Percentiles rank a stretch among this genome's conserved stretches.
phyloP scores from a whole-genome alignment of 805 yeast genomes.

The Spathaspora arborariae region DNA sequence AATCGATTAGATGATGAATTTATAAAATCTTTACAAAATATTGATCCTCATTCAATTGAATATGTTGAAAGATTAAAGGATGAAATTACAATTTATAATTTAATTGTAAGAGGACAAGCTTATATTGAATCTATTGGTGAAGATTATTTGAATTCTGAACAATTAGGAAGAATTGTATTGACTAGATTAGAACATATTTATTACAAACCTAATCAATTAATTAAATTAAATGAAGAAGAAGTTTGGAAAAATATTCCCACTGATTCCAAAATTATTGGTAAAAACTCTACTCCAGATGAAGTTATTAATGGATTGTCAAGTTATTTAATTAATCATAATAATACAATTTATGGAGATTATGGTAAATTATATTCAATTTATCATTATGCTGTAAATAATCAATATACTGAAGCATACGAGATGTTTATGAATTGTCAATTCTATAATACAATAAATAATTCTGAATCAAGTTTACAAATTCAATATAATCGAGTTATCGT shows the following conservation, averaged over 20 bases:
- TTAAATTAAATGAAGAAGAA: constrained; percentile 59
- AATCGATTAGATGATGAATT: constrained; percentile 96
- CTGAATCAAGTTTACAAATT: constrained; percentile 85
- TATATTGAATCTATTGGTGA: constrained; percentile 70
- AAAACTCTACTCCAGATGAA: constrained; percentile 33
- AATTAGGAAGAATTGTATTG: constrained; percentile 67
- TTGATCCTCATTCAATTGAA: constrained; percentile 94
- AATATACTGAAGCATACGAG: constrained; percentile 81
- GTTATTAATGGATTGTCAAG: constrained; percentile 65
- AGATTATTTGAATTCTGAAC: constrained; percentile 38
- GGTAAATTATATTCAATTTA: constrained; percentile 85
- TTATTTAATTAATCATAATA: constrained; percentile 62
- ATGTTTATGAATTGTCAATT: constrained; percentile 83
- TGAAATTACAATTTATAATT: constrained; percentile 70
- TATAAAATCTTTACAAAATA: constrained; percentile 76
- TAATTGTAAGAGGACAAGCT: constrained; percentile 80
- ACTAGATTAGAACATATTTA: constrained; percentile 91
- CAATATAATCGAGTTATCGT: constrained; percentile 92
- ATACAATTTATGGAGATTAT: constrained; percentile 68
- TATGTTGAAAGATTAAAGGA: constrained; percentile 87
- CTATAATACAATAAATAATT: constrained; percentile 75
- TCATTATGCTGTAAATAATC: constrained; percentile 85
- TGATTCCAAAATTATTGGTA: constrained; percentile 26
- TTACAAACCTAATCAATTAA: constrained; percentile 81
- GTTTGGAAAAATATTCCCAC: constrained; percentile 62